Evolutionary conservation across 2,329 filamentous ascomycete species (phyloP).

Genomic region (Teratosphaeria zuluensis): DNA sequence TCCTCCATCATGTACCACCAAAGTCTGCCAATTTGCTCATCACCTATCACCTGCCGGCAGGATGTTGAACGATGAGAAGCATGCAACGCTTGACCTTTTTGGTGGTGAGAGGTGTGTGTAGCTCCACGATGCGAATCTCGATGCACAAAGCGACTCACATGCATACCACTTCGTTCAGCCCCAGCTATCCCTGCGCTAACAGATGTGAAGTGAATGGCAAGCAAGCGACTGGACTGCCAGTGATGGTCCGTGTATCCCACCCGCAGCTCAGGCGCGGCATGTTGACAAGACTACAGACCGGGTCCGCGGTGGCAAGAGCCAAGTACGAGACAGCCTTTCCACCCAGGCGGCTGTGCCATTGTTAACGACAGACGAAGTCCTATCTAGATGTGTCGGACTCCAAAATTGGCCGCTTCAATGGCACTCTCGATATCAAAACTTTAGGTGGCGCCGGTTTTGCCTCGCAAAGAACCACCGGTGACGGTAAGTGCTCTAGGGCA

Average conservation of each 20-base stretch:
- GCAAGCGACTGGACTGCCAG: conserved; percentile 55
- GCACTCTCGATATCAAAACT: conserved; percentile 61
- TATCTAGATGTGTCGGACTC: conserved; percentile 33
- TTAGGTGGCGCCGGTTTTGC: conserved; percentile 77
- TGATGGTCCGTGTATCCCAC: conserved; percentile 40
- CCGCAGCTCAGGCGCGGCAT: not conserved
- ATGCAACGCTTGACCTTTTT: conserved; percentile 19
- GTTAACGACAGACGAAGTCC: conserved; percentile 29
- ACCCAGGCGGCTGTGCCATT: not conserved
- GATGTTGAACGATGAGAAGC: conserved; percentile 2
- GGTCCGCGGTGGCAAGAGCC: conserved; percentile 1
- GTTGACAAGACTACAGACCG: not conserved
- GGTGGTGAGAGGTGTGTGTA: conserved; percentile 22
- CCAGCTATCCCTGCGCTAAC: not conserved
- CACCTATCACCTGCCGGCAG: not conserved
- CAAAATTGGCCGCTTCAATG: conserved; percentile 48
- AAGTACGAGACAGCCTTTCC: not conserved
- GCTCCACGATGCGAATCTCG: not conserved
- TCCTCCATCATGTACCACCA: no score
- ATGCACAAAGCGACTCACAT: not conserved
- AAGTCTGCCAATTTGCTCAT: not conserved
- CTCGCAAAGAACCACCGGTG: conserved; percentile 57
- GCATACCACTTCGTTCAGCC: not conserved
- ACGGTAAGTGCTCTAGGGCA: conserved; percentile 16
- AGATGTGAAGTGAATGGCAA: conserved; percentile 45